Percentiles rank a stretch among this genome's conserved stretches.
Evolutionary conservation across 495 filamentous ascomycete species (phyloP).

Genomic region (Podospora tetraspora): DNA sequence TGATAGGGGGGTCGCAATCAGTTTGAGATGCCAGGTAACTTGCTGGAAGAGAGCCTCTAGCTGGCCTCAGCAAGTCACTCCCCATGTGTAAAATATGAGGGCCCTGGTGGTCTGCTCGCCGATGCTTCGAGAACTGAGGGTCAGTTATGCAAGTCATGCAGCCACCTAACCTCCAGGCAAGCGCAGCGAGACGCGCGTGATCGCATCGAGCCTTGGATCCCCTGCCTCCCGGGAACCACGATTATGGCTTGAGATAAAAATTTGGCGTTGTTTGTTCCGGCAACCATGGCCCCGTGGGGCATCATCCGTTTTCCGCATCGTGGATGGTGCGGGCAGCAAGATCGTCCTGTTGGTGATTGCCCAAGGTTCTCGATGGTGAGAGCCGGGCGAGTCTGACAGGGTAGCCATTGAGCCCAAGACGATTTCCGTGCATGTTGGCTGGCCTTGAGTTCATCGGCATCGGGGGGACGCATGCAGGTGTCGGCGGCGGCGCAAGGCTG

Average conservation of each 20-base stretch:
- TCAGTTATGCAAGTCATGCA: not conserved
- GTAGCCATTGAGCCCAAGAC: no score
- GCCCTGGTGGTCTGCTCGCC: not conserved
- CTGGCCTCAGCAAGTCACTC: not conserved
- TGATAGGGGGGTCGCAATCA: not conserved
- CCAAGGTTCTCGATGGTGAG: not conserved
- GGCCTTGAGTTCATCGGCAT: no score
- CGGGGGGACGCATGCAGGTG: no score
- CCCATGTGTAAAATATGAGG: conserved; percentile 1
- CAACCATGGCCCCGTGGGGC: not conserved
- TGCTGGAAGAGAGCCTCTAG: not conserved
- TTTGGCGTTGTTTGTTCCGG: not conserved
- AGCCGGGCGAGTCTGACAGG: no score
- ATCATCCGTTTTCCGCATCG: not conserved
- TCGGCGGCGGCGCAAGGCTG: not conserved
- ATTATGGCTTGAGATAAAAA: not conserved
- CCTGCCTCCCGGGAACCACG: not conserved
- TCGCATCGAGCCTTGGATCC: not conserved
- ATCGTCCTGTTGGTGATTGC: not conserved
- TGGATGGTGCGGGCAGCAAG: not conserved
- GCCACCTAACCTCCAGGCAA: not conserved
- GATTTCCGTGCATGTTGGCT: no score
- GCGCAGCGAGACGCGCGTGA: not conserved
- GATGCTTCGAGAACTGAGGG: not conserved
- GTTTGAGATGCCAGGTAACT: not conserved